Conservation (phyloP, 352 stramenopile genomes). For the Globisporangium emineosum region DNA sequence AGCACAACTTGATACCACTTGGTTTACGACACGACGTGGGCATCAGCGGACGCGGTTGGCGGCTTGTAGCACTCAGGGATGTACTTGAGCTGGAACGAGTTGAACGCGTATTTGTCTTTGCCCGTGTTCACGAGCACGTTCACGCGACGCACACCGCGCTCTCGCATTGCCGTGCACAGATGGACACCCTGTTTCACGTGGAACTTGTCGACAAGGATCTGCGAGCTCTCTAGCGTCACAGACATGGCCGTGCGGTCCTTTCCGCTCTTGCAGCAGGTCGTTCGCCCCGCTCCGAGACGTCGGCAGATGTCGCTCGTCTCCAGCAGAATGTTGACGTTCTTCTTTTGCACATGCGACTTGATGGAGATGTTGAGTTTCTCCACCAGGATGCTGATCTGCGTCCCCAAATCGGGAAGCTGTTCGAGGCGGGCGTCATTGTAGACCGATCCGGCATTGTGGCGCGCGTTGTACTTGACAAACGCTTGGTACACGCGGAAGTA, state of each 20-base stretch:
- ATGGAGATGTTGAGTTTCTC: conserved; percentile 51
- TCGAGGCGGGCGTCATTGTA: conserved; percentile 23
- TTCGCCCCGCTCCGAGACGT: conserved; percentile 86
- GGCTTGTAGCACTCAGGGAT: conserved; percentile 93
- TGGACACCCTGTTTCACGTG: conserved; percentile 84
- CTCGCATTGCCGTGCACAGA: conserved; percentile 83
- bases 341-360: conserved; percentile 74
- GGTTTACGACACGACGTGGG: conserved; percentile 65
- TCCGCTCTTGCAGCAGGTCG: conserved; percentile 97
- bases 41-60: conserved; percentile 76
- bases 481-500: conserved; percentile 82
- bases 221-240: conserved; percentile 94
- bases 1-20: background rate
- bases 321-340: conserved; percentile 86
- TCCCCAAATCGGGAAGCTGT: conserved; percentile 48
- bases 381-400: conserved; percentile 53
- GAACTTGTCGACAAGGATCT: conserved; percentile 88
- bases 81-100: conserved; percentile 96
- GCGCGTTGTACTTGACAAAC: conserved; percentile 38
- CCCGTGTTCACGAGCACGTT: conserved; percentile 87
- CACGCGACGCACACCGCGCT: conserved; percentile 76
- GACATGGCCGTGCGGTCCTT: conserved; percentile 98
- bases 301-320: conserved; percentile 88
- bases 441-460: conserved; percentile 13
- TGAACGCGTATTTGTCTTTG: conserved; percentile 96